Evolutionary conservation across 202 grass and related monocot genomes (phyloP), one percentile per base, ranked within the genome.

Genomic region (Dendrocalamus latiflorus): DNA sequence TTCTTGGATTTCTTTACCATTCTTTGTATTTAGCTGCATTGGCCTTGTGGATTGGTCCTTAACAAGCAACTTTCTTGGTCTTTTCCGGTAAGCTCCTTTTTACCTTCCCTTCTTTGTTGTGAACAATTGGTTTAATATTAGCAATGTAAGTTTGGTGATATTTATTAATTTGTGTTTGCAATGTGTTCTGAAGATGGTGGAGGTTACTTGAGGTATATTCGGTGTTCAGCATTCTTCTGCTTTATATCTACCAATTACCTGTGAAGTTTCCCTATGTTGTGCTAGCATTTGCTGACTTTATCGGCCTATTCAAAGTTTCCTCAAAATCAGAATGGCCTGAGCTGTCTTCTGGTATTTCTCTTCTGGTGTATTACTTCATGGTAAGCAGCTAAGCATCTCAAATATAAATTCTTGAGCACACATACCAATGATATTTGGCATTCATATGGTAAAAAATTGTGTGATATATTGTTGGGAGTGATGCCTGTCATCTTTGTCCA

Each of bases 21-120:
- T 98, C 86, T 98, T 98, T 89, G 81, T 98, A 89, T 94, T 94
- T 90, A 94, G 95, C 68, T 98, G 95, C 65, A 84, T 94, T 69
- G 95, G 95, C 68, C 86, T 98, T 90, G 95, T 94, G 86, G 92
- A 98, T 87, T 94, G 95, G 92, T 98, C 95, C 66, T 79, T 98
- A 86, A 98, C 95, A 80, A 98, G 95, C 63, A 98, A 98, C 44
- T 98, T 98, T 87, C 95, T 93, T 84, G 95, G 92, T 70, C 95
- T 98, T 74, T 98, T 98, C 72, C 92, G 92, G 92, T 98, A 89
- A 91, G 82, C 75, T 80, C 58, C 65, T 78, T 70, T 41, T 55
- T 25, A 1, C 69, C 51, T 55, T 65, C 11, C 4, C 43, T 55
- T 73, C n/a, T 50, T 76, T 55, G 53, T 60, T 80, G 26, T 41